Conservation (phyloP, 1,284 basidiomycete genomes). For the Rhodotorula mucilaginosa region DNA sequence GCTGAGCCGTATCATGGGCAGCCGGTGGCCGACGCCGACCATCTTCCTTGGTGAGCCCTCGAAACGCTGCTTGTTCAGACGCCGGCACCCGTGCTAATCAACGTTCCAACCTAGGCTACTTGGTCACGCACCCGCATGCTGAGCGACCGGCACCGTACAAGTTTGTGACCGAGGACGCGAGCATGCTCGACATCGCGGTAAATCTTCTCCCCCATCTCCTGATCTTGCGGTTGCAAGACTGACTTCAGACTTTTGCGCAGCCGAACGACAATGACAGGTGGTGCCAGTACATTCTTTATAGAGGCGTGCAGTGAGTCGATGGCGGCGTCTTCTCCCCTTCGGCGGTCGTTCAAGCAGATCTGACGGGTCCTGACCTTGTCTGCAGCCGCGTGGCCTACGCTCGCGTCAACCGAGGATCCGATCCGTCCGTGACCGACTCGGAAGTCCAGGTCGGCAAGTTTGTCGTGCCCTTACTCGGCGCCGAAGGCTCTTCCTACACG, state of each 20-base stretch:
- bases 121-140: constrained; percentile 73
- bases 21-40: constrained; percentile 69
- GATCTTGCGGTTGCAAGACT: not conserved
- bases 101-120: constrained; percentile 43
- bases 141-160: constrained; percentile 76
- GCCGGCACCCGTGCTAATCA: too few species aligned
- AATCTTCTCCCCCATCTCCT: constrained; percentile 29
- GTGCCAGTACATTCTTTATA: constrained; percentile 86
- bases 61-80: not conserved
- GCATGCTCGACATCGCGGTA: constrained; percentile 66
- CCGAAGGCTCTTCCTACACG: not conserved
- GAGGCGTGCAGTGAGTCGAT: constrained; percentile 64
- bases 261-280: constrained; percentile 50
- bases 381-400: constrained; percentile 34
- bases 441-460: constrained; percentile 42
- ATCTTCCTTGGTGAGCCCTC: constrained; percentile 67
- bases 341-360: not conserved
- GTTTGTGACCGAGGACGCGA: constrained; percentile 58
- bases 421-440: constrained; percentile 43
- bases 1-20: constrained; percentile 74
- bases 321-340: too few species aligned
- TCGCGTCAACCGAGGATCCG: constrained; percentile 32
- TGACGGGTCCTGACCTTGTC: too few species aligned
- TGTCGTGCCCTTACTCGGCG: constrained; percentile 23
- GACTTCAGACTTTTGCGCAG: constrained; percentile 27